Conservation (phyloP, 495 filamentous ascomycete species). For the Neurospora sublineolata region DNA sequence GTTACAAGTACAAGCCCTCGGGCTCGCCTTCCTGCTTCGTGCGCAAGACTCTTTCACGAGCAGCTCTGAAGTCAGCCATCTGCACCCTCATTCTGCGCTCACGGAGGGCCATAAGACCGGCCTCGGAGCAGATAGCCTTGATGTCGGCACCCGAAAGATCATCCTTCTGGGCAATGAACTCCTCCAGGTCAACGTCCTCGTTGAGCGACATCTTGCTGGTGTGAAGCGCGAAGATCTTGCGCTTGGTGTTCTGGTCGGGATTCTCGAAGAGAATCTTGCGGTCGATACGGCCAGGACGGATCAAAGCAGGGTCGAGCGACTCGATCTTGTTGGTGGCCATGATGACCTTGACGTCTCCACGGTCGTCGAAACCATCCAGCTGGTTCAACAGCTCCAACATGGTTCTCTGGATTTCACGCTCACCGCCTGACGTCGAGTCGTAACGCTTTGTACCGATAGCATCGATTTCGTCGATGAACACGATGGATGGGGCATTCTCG, state of each 20-base stretch:
- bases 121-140: constrained; percentile 96
- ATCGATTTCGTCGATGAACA: constrained; percentile 99
- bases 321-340: constrained; percentile 99
- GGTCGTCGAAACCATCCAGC: constrained; percentile 96
- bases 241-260: constrained; percentile 97
- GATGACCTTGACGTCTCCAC: constrained; percentile 98
- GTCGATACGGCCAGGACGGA: constrained; percentile 95
- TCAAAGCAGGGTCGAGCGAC: constrained; percentile 89
- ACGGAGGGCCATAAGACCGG: constrained; percentile 86
- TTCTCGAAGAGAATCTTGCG: constrained; percentile 99
- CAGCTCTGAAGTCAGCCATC: constrained; percentile 94
- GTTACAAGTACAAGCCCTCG: constrained; percentile 95
- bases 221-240: constrained; percentile 99
- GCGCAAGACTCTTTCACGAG: constrained; percentile 89
- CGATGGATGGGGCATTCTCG: constrained; percentile 92
- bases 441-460: constrained; percentile 99
- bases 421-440: constrained; percentile 91
- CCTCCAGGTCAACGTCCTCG: constrained; percentile 90
- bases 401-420: constrained; percentile 94
- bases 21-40: constrained; percentile 98
- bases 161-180: constrained; percentile 98
- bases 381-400: constrained; percentile 99
- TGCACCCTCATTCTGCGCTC: constrained; percentile 96
- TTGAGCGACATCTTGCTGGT: constrained; percentile 97
- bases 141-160: constrained; percentile 97